A percentile compares a stretch with the other conserved stretches of the same genome.
Conservation (phyloP, 495 filamentous ascomycete species). For the Lichenothelia convexa region DNA sequence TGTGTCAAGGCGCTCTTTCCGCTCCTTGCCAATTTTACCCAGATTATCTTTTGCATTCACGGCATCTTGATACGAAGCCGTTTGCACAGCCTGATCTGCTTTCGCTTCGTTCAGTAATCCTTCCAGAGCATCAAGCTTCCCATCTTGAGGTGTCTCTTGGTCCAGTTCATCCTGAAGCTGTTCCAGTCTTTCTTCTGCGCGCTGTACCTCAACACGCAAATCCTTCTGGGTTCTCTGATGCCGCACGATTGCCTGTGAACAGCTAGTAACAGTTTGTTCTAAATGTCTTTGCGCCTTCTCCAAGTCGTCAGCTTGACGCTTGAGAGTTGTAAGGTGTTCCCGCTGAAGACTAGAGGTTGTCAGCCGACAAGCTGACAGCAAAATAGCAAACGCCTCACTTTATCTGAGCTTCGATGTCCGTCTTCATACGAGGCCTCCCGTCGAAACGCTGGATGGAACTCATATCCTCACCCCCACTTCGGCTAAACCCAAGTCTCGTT, state of each 20-base stretch:
- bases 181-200: slow-evolving; percentile 36
- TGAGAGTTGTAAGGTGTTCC: slow-evolving; percentile 20
- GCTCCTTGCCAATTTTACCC: slow-evolving; percentile 24
- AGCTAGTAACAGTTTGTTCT: slow-evolving; percentile 13
- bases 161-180: slow-evolving; percentile 42
- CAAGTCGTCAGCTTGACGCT: slow-evolving; percentile 2
- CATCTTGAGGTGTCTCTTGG: slow-evolving; percentile 38
- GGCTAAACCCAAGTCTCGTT: too few relatives aligned
- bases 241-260: slow-evolving; percentile 24
- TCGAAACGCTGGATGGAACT: slow-evolving; percentile 32
- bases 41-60: slow-evolving; percentile 31
- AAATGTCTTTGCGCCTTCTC: slow-evolving; percentile 26
- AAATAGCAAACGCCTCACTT: slow-evolving; percentile 18
- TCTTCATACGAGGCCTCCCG: slow-evolving; percentile 54
- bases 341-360: slow-evolving; percentile 23
- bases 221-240: slow-evolving; percentile 29
- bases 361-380: background rate
- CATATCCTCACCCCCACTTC: slow-evolving; percentile 31
- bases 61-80: slow-evolving; percentile 34
- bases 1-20: slow-evolving; percentile 24
- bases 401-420: slow-evolving; percentile 52
- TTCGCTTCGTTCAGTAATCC: slow-evolving; percentile 31
- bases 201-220: slow-evolving; percentile 36
- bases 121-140: slow-evolving; percentile 40
- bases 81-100: slow-evolving; percentile 26